Conservation (phyloP, 2,329 filamentous ascomycete species). For the Fusarium incarnatum region DNA sequence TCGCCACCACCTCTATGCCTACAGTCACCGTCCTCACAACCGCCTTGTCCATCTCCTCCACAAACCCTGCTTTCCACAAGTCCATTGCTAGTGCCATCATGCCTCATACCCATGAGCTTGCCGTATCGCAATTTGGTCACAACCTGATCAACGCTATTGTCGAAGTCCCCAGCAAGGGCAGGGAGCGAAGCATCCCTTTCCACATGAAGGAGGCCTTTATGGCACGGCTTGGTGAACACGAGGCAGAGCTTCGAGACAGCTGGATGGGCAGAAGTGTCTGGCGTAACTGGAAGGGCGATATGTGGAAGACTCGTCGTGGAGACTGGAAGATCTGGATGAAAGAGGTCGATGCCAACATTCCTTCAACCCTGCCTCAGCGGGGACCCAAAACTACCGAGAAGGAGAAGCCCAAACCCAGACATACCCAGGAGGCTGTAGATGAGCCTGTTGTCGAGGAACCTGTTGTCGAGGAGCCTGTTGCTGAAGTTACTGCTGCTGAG, state of each 20-base stretch:
- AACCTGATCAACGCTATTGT: slow-evolving; percentile 63
- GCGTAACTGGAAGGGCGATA: slow-evolving; percentile 68
- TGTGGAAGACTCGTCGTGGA: slow-evolving; percentile 64
- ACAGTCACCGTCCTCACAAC: slow-evolving; percentile 64
- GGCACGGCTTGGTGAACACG: slow-evolving; percentile 59
- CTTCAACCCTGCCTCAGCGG: slow-evolving; percentile 34
- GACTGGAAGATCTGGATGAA: slow-evolving; percentile 70
- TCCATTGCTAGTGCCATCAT: slow-evolving; percentile 61
- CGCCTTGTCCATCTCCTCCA: slow-evolving; percentile 60
- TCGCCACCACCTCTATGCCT: slow-evolving; percentile 69
- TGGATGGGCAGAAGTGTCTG: slow-evolving; percentile 68
- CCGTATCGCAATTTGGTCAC: slow-evolving; percentile 63
- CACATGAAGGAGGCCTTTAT: slow-evolving; percentile 69
- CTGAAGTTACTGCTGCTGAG: neutral
- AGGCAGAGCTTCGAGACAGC: slow-evolving; percentile 62
- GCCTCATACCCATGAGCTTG: slow-evolving; percentile 60
- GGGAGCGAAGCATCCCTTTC: slow-evolving; percentile 63
- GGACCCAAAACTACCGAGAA: slow-evolving; percentile 25
- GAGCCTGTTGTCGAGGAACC: slow-evolving; percentile 8
- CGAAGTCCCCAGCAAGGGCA: slow-evolving; percentile 61
- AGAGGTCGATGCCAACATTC: slow-evolving; percentile 53
- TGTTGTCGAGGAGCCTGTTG: neutral
- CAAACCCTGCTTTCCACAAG: slow-evolving; percentile 67
- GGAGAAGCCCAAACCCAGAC: slow-evolving; percentile 1
- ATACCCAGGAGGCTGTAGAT: slow-evolving; percentile 1